Percentiles rank a stretch among this genome's conserved stretches.
phyloP scores from a whole-genome alignment of 805 yeast genomes.

The Wickerhamomyces tratensis region DNA sequence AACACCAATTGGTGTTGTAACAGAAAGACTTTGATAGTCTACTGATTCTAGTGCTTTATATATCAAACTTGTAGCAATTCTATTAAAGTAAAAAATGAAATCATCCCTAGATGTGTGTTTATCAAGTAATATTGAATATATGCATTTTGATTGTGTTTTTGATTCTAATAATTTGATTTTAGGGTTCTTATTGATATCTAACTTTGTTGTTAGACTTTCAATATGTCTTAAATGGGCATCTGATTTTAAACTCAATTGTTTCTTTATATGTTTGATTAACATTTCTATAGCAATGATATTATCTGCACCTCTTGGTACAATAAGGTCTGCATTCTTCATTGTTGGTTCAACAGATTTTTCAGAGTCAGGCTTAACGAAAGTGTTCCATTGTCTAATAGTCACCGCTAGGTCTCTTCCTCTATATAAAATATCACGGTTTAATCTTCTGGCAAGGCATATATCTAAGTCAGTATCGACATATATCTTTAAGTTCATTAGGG shows the following conservation, averaged over 20 bases:
- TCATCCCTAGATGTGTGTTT: constrained; percentile 52
- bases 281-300: constrained; percentile 71
- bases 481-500: constrained; percentile 75
- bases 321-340: constrained; percentile 70
- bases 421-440: constrained; percentile 76
- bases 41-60: constrained; percentile 54
- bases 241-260: constrained; percentile 60
- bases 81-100: constrained; percentile 78
- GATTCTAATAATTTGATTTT: constrained; percentile 21
- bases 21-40: constrained; percentile 24
- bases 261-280: constrained; percentile 69
- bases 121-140: constrained; percentile 62
- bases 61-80: constrained; percentile 66
- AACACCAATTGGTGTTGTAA: constrained; percentile 33
- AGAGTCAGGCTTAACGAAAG: constrained; percentile 88
- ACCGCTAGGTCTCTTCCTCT: constrained; percentile 82
- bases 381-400: constrained; percentile 81
- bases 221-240: constrained; percentile 56
- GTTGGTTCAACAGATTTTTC: constrained; percentile 68
- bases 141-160: constrained; percentile 61
- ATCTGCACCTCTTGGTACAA: constrained; percentile 87
- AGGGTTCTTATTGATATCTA: constrained; percentile 15
- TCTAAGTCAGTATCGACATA: constrained; percentile 94
- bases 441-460: constrained; percentile 80
- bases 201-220: constrained; percentile 39